Evolutionary conservation across 2,329 filamentous ascomycete species (phyloP).

Genomic region (Paecilomyces formosus): DNA sequence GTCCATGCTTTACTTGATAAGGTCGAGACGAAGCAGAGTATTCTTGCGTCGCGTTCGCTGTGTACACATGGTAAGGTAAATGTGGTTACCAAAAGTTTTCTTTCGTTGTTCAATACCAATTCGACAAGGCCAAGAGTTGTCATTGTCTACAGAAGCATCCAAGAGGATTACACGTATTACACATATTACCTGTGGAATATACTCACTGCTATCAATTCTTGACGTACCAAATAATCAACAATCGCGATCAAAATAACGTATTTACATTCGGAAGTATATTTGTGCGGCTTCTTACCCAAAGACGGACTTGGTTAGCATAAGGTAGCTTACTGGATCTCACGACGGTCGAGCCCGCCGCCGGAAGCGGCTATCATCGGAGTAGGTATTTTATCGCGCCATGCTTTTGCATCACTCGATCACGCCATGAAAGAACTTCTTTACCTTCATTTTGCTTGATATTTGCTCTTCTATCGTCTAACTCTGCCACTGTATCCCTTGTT

Average conservation of each 20-base stretch:
- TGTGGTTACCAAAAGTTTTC: background rate
- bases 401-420: slow-evolving; percentile 1
- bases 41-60: background rate
- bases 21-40: background rate
- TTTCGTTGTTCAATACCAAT: background rate
- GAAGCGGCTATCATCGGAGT: slow-evolving; percentile 16
- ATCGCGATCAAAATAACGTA: too few species aligned
- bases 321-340: background rate
- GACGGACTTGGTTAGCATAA: background rate
- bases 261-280: background rate
- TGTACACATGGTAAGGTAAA: background rate
- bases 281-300: background rate
- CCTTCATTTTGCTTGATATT: background rate
- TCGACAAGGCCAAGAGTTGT: background rate
- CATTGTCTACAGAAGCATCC: background rate
- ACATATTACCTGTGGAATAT: background rate
- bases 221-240: too few species aligned
- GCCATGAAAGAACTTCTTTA: background rate
- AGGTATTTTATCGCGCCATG: slow-evolving; percentile 1
- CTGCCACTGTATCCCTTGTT: background rate
- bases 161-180: background rate
- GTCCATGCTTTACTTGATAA: background rate
- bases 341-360: background rate
- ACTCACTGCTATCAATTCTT: too few species aligned
- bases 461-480: background rate